Conservation (phyloP, 352 stramenopile species). For the Globisporangium uncinulatum region DNA sequence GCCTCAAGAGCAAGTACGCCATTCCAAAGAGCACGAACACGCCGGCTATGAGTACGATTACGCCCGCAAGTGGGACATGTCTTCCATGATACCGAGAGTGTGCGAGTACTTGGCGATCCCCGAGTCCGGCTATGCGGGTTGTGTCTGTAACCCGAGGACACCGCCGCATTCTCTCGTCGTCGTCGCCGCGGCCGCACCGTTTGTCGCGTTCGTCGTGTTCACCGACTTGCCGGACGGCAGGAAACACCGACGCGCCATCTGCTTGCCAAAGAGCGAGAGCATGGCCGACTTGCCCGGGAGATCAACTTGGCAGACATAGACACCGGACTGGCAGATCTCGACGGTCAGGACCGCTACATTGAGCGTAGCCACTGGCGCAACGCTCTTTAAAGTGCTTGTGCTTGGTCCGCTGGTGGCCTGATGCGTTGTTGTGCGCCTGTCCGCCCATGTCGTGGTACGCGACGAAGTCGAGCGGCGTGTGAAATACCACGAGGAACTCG, state of each 20-base stretch:
- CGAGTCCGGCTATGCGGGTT: slow-evolving; percentile 18
- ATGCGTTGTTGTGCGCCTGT: too few relatives aligned
- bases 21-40: slow-evolving; percentile 58
- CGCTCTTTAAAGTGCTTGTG: too few relatives aligned
- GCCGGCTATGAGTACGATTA: slow-evolving; percentile 63
- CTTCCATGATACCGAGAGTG: slow-evolving; percentile 61
- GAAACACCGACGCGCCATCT: slow-evolving; percentile 71
- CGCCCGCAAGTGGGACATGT: slow-evolving; percentile 76
- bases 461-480: too few relatives aligned
- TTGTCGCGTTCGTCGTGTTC: slow-evolving; percentile 16
- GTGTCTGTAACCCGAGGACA: neutral
- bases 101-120: slow-evolving; percentile 73
- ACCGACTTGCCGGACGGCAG: slow-evolving; percentile 63
- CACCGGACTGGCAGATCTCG: slow-evolving; percentile 74
- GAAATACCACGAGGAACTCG: too few relatives aligned
- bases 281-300: slow-evolving; percentile 67
- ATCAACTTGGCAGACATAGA: slow-evolving; percentile 71
- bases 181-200: neutral
- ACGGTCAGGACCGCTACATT: slow-evolving; percentile 69
- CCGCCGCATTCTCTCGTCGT: neutral
- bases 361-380: too few relatives aligned
- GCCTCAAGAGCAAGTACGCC: slow-evolving; percentile 40
- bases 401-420: too few relatives aligned
- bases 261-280: slow-evolving; percentile 60
- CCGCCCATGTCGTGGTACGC: too few relatives aligned